Evolutionary conservation across 371 early-diverging fungal genomes (phyloP), one percentile per base, ranked within the genome.

Genomic region (Blakeslea trispora): DNA sequence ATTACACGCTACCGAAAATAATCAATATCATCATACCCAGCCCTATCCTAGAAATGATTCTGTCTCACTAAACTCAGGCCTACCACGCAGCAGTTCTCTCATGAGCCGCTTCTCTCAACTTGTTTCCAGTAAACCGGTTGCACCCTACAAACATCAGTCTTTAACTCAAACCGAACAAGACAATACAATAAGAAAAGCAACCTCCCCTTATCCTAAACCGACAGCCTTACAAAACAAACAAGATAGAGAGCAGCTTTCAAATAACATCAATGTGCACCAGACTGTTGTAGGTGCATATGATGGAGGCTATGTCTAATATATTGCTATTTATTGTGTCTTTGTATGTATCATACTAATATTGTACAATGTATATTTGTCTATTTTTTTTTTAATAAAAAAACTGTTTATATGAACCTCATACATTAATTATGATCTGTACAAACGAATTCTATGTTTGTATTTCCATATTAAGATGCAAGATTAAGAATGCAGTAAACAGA

Each of bases 81-180:
- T 50, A 48, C 5, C 56, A 10, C 52, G 65, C 3, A n/a, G 63
- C 9, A 64, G 61, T 31, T 67, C 69, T 0, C 45, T 75, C 5
- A 50, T 71, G 44, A 69, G 65, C 22, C 55, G 75, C 10, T 69
- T 75, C 21, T 69, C 71, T n/a, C 75, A 75, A 35, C 62, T 70
- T 39, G 69, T 71, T 35, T 65, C 51, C 14, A 66, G 60, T 31
- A 60, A 55, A 32, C 55, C 59, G 13, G 47, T 64, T 13, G 24
- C 52, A 8, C 53, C 60, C 10, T 51, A 53, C 13, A 21, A 22
- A 45, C 22, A 34, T 9, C 23, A 42, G 2, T 31, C 35, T 15
- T 11, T 24, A 37, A 17, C 44, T 44, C 37, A 43, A 24, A 17
- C 32, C 2, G 39, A 50, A 14, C 22, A 45, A 23, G 39, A 44